Evolutionary conservation across 73 alveolate genomes (phyloP).

Genomic region (Paramecium biaurelia): DNA sequence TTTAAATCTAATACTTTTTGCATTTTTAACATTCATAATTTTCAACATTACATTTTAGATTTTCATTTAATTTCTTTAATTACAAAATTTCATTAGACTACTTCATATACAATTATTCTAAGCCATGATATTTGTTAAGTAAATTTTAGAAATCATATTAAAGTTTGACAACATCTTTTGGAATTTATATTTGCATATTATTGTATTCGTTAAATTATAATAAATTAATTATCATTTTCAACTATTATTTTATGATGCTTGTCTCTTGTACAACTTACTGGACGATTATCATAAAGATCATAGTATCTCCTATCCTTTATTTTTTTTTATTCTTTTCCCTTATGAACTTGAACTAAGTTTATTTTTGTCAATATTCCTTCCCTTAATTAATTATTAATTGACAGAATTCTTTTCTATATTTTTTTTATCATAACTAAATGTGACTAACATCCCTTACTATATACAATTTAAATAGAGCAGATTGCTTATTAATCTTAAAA

Average conservation of each 20-base stretch:
- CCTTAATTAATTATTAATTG: no score
- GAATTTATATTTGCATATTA: background rate
- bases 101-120: background rate
- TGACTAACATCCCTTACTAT: no score
- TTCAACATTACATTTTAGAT: background rate
- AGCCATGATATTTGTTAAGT: background rate
- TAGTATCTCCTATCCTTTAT: background rate
- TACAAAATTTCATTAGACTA: background rate
- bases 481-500: no score
- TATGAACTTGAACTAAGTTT: no score
- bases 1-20: background rate
- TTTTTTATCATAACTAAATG: no score
- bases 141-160: background rate
- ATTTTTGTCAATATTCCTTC: no score
- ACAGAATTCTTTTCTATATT: no score
- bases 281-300: background rate
- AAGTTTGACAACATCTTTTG: background rate
- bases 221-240: background rate
- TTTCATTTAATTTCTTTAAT: background rate
- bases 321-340: no score
- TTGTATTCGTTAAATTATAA: background rate
- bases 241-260: background rate
- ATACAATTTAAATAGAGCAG: no score
- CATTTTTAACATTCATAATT: conserved; percentile 9
- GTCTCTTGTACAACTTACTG: no score